Evolutionary conservation across 1,139 yeast genomes (phyloP), one percentile per base, ranked within the genome.

Genomic region (Sugiyamaella novakii): DNA sequence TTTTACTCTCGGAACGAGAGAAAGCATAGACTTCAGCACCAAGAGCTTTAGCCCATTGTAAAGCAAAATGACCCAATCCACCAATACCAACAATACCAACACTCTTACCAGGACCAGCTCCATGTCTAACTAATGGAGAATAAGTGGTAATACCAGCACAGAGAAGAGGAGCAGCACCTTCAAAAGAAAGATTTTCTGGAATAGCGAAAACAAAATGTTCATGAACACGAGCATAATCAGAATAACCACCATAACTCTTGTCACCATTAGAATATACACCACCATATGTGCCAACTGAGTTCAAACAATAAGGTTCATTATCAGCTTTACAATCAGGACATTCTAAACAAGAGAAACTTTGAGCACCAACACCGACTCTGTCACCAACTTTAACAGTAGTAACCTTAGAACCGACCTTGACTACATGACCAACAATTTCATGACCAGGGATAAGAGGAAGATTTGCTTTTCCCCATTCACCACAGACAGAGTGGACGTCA

Each of bases 81-180:
- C 82, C 81, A 50, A 78, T 69, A 46, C 83, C 83, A 52, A 73
- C 70, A 51, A 79, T 64, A 42, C 79, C 83, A 38, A 79, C 80
- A 43, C 67, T 71, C 46, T 66, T 66, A 41, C 76, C 75, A 49
- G 77, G 77, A 49, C 73, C 69, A 43, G 77, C 66, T 47, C 79
- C 82, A 51, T 75, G 75, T 50, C 76, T 75, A 53, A 57, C 67
- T 53, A 82, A 63, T 36, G 87, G 87, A 4, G 81, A 72, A 66
- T 70, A 81, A 1, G 77, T 80, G 17, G 87, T 83, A 58, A 80
- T 70, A 51, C 87, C 87, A 36, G 82, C 87, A 69, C 87, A 83
- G 71, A 82, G 68, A 62, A 83, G 71, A 21, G 87, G 86, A 14
- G 84, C 85, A 17, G 70, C 66, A 5, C 46, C 50, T 35, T 41